phyloP scores from a whole-genome alignment of 345 rosid genomes.

The Syzygium aromaticum region DNA sequence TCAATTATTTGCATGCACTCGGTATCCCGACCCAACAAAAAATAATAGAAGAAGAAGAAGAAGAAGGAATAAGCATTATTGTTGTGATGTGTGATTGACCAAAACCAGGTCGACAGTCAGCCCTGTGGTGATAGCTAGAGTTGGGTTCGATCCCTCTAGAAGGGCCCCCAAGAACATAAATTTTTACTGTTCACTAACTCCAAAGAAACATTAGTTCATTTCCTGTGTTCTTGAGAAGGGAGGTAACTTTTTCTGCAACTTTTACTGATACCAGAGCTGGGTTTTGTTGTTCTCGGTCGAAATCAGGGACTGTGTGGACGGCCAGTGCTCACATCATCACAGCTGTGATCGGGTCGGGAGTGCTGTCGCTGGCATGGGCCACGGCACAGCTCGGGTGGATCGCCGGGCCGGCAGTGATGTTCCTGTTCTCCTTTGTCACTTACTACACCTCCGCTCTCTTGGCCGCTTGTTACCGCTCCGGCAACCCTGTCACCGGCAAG shows the following conservation, averaged over 20 bases:
- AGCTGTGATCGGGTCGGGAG: constrained; percentile 79
- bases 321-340: constrained; percentile 72
- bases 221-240: too few species aligned
- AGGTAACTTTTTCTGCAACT: not conserved
- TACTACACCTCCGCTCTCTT: constrained; percentile 59
- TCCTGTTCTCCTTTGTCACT: constrained; percentile 63
- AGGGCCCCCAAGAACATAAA: not conserved
- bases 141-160: not conserved
- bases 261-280: not conserved
- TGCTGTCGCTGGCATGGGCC: constrained; percentile 71
- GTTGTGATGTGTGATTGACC: too few species aligned
- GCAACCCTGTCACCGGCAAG: constrained; percentile 51
- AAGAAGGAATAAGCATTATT: too few species aligned
- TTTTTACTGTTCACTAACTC: not conserved
- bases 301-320: constrained; percentile 54
- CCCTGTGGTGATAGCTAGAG: not conserved
- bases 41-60: not conserved
- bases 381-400: constrained; percentile 79
- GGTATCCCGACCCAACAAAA: not conserved
- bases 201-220: too few species aligned
- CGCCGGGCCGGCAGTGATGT: constrained; percentile 55
- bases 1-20: too few species aligned
- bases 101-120: not conserved
- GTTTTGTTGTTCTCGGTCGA: constrained; percentile 4
- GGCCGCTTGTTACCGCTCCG: constrained; percentile 58